Base-by-base conservation (phyloP, 495 filamentous ascomycete species). In the Tuber microsphaerosporum region DNA sequence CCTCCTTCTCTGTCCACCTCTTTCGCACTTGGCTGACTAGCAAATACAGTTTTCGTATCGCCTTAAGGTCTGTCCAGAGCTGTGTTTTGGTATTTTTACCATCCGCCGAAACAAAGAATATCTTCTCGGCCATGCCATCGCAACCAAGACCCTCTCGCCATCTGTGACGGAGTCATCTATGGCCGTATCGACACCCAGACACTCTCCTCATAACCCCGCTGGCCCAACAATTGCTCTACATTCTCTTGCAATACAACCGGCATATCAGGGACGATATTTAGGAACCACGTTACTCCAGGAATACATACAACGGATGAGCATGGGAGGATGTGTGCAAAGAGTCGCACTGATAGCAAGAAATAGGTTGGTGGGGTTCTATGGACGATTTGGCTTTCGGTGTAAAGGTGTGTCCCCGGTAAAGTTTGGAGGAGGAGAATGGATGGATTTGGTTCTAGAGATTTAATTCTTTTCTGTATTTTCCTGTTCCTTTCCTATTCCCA, bases 341-440 rank as follows among this genome's bases (percentile, higher is more conserved):
- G 88, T 94, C 76, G 89, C 92, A 4, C 86, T 98, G 70, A 89
- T 97, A 75, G 90, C 91, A n/a, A 90, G 92, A 80, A 90, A 93
- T 73, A 87, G 88, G 70, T 82, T 95, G 43, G 84, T 94, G 20
- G 81, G 84, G 0, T 97, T 91, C 82, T 98, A 97, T 82, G 88
- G 92, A 81, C 86, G 86, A 14, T 88, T 93, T 68, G 92, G 92
- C 1, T 98, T 94, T 80, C 84, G 84, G 78, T 87, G 90, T 74
- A 80, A 83, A n/a, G 94, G 93, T 0, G 82, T 84, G 73, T 96
- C 93, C 83, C 79, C 85, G 34, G 87, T 85, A 17, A 74, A 81
- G 65, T 93, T 92, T 84, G 92, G 90, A 16, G 93, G 93, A 37
- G 93, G 92, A 73, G 91, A 89, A 39, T 97, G 94, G 93, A 85